These are phyloP conservation scores for Ophiocordyceps camponoti-saundersi DNA, from an alignment of 2,329 filamentous ascomycete species.

Conservation along the genomic window DNA sequence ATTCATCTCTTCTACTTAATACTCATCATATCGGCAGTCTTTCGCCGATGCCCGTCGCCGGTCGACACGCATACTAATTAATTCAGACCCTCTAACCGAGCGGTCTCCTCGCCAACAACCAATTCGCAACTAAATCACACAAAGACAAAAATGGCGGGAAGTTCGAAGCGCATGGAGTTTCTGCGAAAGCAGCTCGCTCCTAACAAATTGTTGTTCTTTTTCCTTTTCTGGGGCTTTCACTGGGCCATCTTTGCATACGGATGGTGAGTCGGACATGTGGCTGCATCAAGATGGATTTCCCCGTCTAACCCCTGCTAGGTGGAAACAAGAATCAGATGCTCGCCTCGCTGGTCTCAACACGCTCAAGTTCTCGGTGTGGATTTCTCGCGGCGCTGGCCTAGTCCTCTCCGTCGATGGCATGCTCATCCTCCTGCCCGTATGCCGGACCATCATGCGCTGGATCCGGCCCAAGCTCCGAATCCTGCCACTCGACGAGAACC, in stretches of 20 bases:
- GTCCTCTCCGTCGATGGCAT: slow-evolving; percentile 71
- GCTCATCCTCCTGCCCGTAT: slow-evolving; percentile 86
- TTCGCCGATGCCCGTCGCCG: slow-evolving; percentile 24
- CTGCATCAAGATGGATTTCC: not conserved
- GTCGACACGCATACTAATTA: slow-evolving; percentile 23
- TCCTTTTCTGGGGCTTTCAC: slow-evolving; percentile 68
- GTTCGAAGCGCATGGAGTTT: slow-evolving; percentile 14
- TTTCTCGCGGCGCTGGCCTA: slow-evolving; percentile 83
- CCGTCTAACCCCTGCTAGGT: slow-evolving; percentile 35
- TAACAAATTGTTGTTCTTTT: slow-evolving; percentile 60
- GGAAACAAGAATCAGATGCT: slow-evolving; percentile 52
- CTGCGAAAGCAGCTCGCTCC: slow-evolving; percentile 49
- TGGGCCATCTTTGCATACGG: slow-evolving; percentile 65
- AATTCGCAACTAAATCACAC: not conserved
- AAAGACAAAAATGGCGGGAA: not conserved
- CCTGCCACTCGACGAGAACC: slow-evolving; percentile 85
- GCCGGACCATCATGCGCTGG: slow-evolving; percentile 71
- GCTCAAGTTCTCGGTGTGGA: slow-evolving; percentile 81
- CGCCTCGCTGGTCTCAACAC: slow-evolving; percentile 64
- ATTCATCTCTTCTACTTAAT: not conserved
- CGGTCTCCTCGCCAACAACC: not conserved
- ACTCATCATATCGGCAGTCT: not conserved
- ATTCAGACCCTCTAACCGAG: not conserved
- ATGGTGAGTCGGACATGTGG: slow-evolving; percentile 38
- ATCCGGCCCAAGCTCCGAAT: slow-evolving; percentile 76